A percentile compares a stretch with the other conserved stretches of the same genome.
These are phyloP conservation scores for Leptographium lundbergii DNA, from an alignment of 2,329 filamentous ascomycete genomes.

Conservation along the genomic window DNA sequence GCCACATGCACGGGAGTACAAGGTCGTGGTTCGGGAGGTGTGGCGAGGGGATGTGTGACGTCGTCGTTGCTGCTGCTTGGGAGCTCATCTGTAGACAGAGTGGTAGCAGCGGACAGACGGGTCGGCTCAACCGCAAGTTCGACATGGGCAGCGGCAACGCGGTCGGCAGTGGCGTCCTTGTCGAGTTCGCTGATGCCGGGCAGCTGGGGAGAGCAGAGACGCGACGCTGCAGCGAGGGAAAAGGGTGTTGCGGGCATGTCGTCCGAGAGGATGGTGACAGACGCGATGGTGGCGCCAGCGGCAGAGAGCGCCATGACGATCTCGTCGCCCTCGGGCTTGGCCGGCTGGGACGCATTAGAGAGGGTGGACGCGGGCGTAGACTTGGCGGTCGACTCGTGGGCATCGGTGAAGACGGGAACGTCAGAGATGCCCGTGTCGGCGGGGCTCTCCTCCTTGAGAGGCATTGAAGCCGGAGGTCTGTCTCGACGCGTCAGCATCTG, in stretches of 20 bases:
- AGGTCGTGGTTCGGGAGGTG: neutral
- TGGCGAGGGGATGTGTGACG: neutral
- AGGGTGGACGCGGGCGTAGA: conserved; percentile 6
- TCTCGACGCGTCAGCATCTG: conserved; percentile 8
- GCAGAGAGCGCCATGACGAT: neutral
- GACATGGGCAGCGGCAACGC: neutral
- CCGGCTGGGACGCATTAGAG: conserved; percentile 2
- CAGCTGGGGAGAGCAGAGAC: neutral
- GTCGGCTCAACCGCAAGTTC: neutral
- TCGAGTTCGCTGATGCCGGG: neutral
- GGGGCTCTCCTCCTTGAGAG: conserved; percentile 11
- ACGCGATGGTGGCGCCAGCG: conserved; percentile 4
- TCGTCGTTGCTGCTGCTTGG: neutral
- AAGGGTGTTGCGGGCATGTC: neutral
- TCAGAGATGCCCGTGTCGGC: conserved; percentile 8
- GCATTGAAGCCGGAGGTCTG: conserved; percentile 5
- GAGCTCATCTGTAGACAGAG: neutral
- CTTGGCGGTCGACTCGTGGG: conserved; percentile 5
- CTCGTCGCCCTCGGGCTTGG: conserved; percentile 4
- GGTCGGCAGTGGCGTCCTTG: neutral
- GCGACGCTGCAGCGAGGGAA: neutral
- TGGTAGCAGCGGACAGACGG: neutral
- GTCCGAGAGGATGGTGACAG: conserved; percentile 3
- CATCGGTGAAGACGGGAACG: conserved; percentile 4
- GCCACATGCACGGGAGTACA: neutral